A percentile compares a stretch with the other conserved stretches of the same genome.
These are phyloP conservation scores for Chrysanthemum makinoi DNA, from an alignment of 129 eudicot species.

Conservation along the genomic window DNA sequence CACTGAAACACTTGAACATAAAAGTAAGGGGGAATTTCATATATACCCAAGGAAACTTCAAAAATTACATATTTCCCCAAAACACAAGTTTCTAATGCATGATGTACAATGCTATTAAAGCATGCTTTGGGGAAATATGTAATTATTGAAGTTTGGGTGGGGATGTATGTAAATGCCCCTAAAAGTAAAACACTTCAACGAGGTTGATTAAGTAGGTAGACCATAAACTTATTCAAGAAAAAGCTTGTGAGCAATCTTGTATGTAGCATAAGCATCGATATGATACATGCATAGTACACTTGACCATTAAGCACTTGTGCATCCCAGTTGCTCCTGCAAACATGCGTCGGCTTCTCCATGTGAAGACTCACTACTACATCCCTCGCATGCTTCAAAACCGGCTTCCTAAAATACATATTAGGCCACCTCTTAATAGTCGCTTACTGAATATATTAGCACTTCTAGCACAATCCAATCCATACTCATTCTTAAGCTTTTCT, in stretches of 20 bases:
- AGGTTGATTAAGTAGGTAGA: too few species aligned
- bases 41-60: too few species aligned
- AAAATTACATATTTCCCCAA: too few species aligned
- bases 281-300: slow-evolving; percentile 62
- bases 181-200: too few species aligned
- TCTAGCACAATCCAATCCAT: slow-evolving; percentile 34
- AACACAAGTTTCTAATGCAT: too few species aligned
- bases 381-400: slow-evolving; percentile 42
- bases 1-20: too few species aligned
- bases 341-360: slow-evolving; percentile 40
- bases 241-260: slow-evolving; percentile 44
- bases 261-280: too few species aligned
- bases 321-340: slow-evolving; percentile 49
- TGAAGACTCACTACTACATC: slow-evolving; percentile 36
- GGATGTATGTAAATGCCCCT: too few species aligned
- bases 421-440: slow-evolving; percentile 38
- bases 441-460: slow-evolving; percentile 31
- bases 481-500: slow-evolving; percentile 36
- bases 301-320: slow-evolving; percentile 35
- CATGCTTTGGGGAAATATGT: too few species aligned
- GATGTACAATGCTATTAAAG: too few species aligned
- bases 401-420: slow-evolving; percentile 18
- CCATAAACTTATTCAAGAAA: slow-evolving; percentile 2
- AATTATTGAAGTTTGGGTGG: too few species aligned
- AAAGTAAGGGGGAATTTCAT: too few species aligned